Evolutionary conservation across 176 grass and related monocot genomes (phyloP).

Genomic region (Phoenix roebelenii): DNA sequence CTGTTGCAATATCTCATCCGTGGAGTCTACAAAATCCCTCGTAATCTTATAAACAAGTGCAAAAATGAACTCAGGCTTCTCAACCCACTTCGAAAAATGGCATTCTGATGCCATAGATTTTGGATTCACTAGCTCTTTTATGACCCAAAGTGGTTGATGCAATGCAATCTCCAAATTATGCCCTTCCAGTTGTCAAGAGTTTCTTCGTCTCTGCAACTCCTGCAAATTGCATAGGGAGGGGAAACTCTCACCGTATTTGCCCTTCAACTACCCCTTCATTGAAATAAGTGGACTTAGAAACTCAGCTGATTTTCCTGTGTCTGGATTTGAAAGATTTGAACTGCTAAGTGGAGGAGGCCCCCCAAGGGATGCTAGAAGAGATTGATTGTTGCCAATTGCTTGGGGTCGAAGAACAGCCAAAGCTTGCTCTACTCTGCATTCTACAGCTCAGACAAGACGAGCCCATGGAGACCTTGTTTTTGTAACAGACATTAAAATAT

Average conservation of each 20-base stretch:
- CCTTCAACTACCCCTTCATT: conserved; percentile 60
- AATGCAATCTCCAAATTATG: conserved; percentile 47
- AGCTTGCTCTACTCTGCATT: conserved; percentile 79
- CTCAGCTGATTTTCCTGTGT: conserved; percentile 30
- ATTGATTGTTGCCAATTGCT: conserved; percentile 75
- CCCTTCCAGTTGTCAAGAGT: conserved; percentile 63
- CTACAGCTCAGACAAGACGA: conserved; percentile 60
- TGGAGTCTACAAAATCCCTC: conserved; percentile 73
- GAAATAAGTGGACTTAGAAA: conserved; percentile 70
- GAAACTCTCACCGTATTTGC: conserved; percentile 81
- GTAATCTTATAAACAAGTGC: conserved; percentile 85
- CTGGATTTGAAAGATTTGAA: conserved; percentile 42
- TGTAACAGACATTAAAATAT: conserved; percentile 47
- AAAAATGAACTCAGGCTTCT: conserved; percentile 83
- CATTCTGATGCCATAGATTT: conserved; percentile 46
- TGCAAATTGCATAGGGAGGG: conserved; percentile 69
- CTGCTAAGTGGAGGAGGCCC: conserved; percentile 65
- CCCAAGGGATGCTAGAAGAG: conserved; percentile 65
- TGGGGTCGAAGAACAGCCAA: conserved; percentile 87
- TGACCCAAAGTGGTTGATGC: conserved; percentile 73
- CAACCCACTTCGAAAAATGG: conserved; percentile 86
- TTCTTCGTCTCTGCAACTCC: conserved; percentile 77
- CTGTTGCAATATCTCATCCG: conserved; percentile 88
- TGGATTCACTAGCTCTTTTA: conserved; percentile 88
- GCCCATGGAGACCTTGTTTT: conserved; percentile 64